Evolutionary conservation across 352 stramenopile genomes (phyloP).

Genomic region (Aphanomyces invadans): DNA sequence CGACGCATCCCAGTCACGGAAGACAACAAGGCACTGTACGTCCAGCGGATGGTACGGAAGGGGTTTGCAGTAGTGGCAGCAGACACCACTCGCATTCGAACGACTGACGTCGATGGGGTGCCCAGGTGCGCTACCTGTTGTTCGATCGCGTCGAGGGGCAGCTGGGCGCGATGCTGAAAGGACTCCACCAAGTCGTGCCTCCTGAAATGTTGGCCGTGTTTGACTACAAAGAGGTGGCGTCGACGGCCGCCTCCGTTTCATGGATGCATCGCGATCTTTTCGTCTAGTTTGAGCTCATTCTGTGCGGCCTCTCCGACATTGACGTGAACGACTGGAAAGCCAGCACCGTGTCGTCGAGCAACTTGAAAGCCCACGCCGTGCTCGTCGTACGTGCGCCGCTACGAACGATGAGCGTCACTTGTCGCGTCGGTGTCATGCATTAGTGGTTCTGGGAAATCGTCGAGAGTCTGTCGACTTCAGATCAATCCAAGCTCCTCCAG

Average conservation of each 20-base stretch:
- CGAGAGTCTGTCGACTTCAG: conserved; percentile 74
- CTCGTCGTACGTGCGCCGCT: conserved; percentile 25
- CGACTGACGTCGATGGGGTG: background rate
- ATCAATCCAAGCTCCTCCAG: conserved; percentile 95
- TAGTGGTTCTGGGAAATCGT: conserved; percentile 90
- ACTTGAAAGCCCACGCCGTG: conserved; percentile 42
- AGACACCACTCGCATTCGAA: background rate
- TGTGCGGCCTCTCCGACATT: conserved; percentile 92
- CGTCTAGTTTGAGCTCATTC: conserved; percentile 83
- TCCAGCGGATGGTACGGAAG: conserved; percentile 81
- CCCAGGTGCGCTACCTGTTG: conserved; percentile 87
- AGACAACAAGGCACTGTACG: conserved; percentile 93
- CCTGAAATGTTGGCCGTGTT: conserved; percentile 85
- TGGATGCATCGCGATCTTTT: background rate
- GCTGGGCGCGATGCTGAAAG: conserved; percentile 84
- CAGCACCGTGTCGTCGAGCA: conserved; percentile 59
- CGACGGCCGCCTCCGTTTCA: background rate
- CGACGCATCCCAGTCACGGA: conserved; percentile 87
- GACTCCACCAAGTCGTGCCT: conserved; percentile 90
- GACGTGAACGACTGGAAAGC: conserved; percentile 91
- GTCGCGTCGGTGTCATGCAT: conserved; percentile 33
- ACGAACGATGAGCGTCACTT: background rate
- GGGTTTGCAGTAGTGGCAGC: background rate
- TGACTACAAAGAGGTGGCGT: conserved; percentile 88
- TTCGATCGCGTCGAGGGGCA: conserved; percentile 84